Percentiles rank a stretch among this genome's conserved stretches.
Evolutionary conservation across 2,329 filamentous ascomycete genomes (phyloP).

Genomic region (Trichoderma polysporum): DNA sequence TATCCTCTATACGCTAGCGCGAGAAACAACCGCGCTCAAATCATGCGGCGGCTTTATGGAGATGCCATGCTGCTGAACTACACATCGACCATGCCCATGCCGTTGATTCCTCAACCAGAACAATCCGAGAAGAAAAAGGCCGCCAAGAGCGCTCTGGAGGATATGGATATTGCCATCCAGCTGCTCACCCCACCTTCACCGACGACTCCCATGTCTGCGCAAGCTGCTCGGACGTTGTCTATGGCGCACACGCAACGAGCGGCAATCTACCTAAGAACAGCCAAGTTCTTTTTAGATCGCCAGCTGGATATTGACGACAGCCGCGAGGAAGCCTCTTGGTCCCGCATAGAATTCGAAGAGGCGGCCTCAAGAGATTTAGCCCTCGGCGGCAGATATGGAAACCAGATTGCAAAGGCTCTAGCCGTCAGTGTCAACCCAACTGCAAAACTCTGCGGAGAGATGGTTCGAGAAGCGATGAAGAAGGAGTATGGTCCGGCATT

Average conservation of each 20-base stretch:
- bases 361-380: conserved; percentile 63
- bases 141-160: conserved; percentile 46
- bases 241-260: conserved; percentile 72
- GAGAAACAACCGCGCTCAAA: conserved; percentile 73
- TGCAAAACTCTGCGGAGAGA: conserved; percentile 67
- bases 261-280: conserved; percentile 60
- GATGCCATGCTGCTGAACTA: conserved; percentile 54
- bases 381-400: conserved; percentile 64
- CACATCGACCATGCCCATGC: conserved; percentile 39
- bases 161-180: conserved; percentile 58
- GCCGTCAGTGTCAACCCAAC: conserved; percentile 67
- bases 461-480: conserved; percentile 68
- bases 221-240: conserved; percentile 64
- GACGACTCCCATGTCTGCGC: conserved; percentile 57
- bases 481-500: conserved; percentile 62
- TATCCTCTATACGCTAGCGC: conserved; percentile 69
- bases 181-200: conserved; percentile 56
- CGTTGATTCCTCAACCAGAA: conserved; percentile 42
- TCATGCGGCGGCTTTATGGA: conserved; percentile 60
- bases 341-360: conserved; percentile 58
- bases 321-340: conserved; percentile 51
- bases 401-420: conserved; percentile 62
- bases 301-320: conserved; percentile 39
- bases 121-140: conserved; percentile 40
- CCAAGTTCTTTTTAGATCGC: conserved; percentile 47